Conservation (phyloP, 2,329 filamentous ascomycete genomes). For the Epichloe uncinata region DNA sequence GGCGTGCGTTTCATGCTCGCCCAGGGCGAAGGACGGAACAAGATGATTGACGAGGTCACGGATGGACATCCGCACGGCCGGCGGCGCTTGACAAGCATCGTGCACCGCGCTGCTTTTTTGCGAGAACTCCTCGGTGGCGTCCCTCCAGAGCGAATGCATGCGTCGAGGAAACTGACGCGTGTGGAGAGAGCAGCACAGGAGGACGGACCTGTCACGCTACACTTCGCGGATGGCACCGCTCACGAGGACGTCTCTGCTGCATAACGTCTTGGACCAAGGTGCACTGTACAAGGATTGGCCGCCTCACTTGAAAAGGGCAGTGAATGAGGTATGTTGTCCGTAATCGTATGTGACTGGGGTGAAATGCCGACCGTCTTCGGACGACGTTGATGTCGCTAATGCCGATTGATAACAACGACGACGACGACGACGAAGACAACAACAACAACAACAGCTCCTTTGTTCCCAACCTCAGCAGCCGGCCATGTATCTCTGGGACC, state of each 20-base stretch:
- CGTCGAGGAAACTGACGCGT: constrained; percentile 7
- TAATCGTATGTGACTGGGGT: no score
- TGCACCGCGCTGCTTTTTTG: constrained; percentile 12
- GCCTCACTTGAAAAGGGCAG: background rate
- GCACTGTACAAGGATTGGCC: background rate
- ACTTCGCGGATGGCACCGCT: constrained; percentile 8
- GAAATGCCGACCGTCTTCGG: no score
- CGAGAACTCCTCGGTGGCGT: constrained; percentile 9
- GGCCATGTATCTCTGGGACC: constrained; percentile 5
- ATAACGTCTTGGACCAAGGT: constrained; percentile 1
- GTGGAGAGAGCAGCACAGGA: constrained; percentile 1
- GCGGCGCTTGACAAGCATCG: constrained; percentile 2
- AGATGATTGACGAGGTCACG: background rate
- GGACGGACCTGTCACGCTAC: constrained; percentile 1
- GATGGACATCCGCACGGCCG: background rate
- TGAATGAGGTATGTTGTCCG: background rate
- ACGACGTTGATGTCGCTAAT: no score
- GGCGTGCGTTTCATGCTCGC: no score
- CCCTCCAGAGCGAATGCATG: constrained; percentile 2
- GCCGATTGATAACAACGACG: background rate
- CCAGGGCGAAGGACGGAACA: constrained; percentile 4
- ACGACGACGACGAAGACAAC: no score
- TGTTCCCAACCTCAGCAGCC: background rate
- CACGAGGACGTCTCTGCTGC: background rate
- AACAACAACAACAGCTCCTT: constrained; percentile 1